phyloP scores from a whole-genome alignment of 441 rosid species.

The Corymbia calophylla region DNA sequence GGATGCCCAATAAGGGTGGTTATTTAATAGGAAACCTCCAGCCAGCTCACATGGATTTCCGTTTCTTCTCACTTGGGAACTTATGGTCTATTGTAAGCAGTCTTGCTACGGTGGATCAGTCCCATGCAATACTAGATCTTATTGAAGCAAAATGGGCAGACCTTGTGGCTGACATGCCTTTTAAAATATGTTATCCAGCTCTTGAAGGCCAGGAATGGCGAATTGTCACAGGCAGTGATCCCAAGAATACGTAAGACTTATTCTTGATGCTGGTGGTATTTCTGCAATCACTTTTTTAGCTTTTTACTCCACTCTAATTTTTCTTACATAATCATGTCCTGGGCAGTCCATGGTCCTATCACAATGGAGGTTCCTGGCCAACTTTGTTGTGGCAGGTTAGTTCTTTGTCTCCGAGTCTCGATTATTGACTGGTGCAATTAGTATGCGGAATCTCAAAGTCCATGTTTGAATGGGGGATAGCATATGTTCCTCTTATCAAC shows the following conservation, averaged over 20 bases:
- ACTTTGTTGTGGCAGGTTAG: slow-evolving; percentile 13
- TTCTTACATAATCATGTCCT: neutral
- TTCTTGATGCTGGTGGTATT: neutral
- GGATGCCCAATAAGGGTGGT: slow-evolving; percentile 6
- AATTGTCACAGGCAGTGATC: slow-evolving; percentile 10
- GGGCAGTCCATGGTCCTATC: slow-evolving; percentile 14
- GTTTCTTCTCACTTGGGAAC: slow-evolving; percentile 11
- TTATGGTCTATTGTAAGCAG: slow-evolving; percentile 8
- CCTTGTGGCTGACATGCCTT: slow-evolving; percentile 9
- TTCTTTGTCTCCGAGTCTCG: neutral
- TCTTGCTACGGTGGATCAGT: slow-evolving; percentile 4
- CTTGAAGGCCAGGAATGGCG: slow-evolving; percentile 7
- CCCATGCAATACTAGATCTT: slow-evolving; percentile 4
- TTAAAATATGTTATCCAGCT: slow-evolving; percentile 5
- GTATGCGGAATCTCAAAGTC: neutral
- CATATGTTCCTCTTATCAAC: neutral
- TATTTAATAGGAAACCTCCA: slow-evolving; percentile 9
- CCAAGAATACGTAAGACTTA: slow-evolving; percentile 5
- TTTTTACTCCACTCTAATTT: neutral
- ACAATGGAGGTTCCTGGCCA: slow-evolving; percentile 12
- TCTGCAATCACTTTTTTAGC: neutral
- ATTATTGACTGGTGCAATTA: neutral
- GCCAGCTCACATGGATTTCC: slow-evolving; percentile 12
- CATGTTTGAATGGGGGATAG: neutral
- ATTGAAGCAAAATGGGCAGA: slow-evolving; percentile 10